phyloP scores from a whole-genome alignment of 768 basidiomycete species.

The Royoungia palumana region DNA sequence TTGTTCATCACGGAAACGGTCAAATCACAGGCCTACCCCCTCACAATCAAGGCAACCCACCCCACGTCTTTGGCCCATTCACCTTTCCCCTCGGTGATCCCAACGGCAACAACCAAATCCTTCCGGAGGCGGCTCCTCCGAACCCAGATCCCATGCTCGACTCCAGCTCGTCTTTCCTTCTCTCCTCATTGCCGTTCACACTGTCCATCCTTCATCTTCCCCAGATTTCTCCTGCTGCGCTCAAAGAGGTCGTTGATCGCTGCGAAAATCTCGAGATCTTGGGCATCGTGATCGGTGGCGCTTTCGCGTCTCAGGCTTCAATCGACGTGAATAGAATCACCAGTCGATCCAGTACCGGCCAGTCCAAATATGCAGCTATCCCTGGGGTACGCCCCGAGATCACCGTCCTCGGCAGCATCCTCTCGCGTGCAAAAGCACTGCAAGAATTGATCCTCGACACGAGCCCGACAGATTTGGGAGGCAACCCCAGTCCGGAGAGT shows the following conservation, averaged over 20 bases:
- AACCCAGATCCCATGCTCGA: slow-evolving; percentile 17
- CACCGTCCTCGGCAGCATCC: slow-evolving; percentile 7
- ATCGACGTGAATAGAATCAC: not conserved
- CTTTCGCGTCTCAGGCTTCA: slow-evolving; percentile 5
- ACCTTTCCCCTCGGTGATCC: slow-evolving; percentile 3
- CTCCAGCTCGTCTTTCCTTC: slow-evolving; percentile 19
- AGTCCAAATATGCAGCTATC: not conserved
- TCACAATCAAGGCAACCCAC: too few relatives aligned
- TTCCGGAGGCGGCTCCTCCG: too few relatives aligned
- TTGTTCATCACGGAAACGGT: too few relatives aligned
- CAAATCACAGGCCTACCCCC: too few relatives aligned
- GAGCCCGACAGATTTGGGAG: not conserved
- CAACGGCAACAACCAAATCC: not conserved
- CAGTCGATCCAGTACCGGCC: not conserved
- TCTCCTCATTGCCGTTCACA: slow-evolving; percentile 35
- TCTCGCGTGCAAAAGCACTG: slow-evolving; percentile 13
- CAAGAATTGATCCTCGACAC: slow-evolving; percentile 21
- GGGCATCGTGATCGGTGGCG: slow-evolving; percentile 16
- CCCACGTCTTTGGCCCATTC: not conserved
- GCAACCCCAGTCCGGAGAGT: not conserved
- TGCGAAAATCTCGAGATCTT: slow-evolving; percentile 16
- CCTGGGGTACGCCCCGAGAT: slow-evolving; percentile 9
- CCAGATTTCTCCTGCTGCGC: slow-evolving; percentile 18
- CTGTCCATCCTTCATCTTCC: slow-evolving; percentile 28
- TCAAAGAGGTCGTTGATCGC: slow-evolving; percentile 20